Base-by-base conservation (phyloP, 2,329 filamentous ascomycete species). In the Ceratocystis lukuohia region DNA sequence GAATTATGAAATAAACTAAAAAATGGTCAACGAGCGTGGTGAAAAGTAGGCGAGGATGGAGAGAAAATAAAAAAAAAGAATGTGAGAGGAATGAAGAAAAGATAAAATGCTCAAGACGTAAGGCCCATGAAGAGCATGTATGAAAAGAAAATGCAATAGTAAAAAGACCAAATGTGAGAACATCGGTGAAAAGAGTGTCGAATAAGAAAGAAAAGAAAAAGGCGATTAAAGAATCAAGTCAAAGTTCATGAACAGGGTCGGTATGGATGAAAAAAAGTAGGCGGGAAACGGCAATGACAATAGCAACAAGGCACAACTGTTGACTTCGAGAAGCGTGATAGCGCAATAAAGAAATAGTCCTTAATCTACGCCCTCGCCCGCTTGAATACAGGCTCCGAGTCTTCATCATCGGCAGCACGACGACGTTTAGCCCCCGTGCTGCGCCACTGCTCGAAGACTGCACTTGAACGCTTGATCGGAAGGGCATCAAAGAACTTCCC, bases 381-480 rank as follows among this genome's bases (percentile, higher is more conserved):
- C 63, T 68, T 68, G 7, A 50, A 22, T 5, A 64, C 25, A 12
- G 28, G 57, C 48, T 63, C 63, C 6, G 50, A 48, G 15, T 67
- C 66, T 5, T 20, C 33, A 33, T 75, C 78, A 48, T 75, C 72
- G 69, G 22, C 72, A 69, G 12, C 62, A 12, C 77, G 77, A 75
- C 79, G 82, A 68, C 73, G 77, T 68, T 77, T 76, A 68, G 74
- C 70, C 75, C 69, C 74, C 76, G 50, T 48, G 57, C 48, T 68
- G 41, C 66, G 64, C 66, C 66, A 68, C 61, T 68, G 64, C 44
- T 68, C 59, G 25, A 68, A 68, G 22, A 68, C 66, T 7, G 64
- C 6, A 10, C 44, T 65, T 1, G 46, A 72, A 70, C 75, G 77
- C 78, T 90, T 90, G 70, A 83, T 84, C 67, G 86, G 83, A 69